Evolutionary conservation across 148 eudicot genomes (phyloP).

Genomic region (Rhododendron griersonianum): DNA sequence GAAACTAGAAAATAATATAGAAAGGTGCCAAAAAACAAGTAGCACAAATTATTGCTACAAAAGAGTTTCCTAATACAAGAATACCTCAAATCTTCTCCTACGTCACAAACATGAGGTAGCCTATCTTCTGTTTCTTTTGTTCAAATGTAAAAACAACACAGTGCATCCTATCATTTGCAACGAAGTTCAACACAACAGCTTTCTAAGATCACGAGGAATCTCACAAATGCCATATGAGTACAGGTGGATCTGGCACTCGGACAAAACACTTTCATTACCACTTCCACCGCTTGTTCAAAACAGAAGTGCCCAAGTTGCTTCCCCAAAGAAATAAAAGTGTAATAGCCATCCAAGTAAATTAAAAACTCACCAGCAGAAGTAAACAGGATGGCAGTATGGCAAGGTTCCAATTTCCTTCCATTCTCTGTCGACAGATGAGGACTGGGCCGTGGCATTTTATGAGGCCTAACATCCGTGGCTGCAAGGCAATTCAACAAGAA

Average conservation of each 20-base stretch:
- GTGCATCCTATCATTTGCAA: not conserved
- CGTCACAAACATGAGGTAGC: not conserved
- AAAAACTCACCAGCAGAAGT: slow-evolving; percentile 63
- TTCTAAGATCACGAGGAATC: not conserved
- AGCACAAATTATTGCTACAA: not conserved
- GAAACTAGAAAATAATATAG: not conserved
- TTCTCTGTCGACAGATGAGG: slow-evolving; percentile 46
- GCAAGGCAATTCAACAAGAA: slow-evolving; percentile 46
- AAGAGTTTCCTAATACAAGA: not conserved
- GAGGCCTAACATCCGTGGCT: slow-evolving; percentile 57
- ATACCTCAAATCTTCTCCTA: not conserved
- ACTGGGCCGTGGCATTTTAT: slow-evolving; percentile 54
- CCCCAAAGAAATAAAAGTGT: not conserved
- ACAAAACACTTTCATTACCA: slow-evolving; percentile 11
- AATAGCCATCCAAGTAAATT: not conserved
- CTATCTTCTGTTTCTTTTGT: not conserved
- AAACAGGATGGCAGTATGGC: slow-evolving; percentile 27
- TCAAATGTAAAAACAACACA: not conserved
- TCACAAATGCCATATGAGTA: not conserved
- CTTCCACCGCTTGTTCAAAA: slow-evolving; percentile 11
- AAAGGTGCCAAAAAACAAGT: not conserved
- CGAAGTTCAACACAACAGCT: not conserved
- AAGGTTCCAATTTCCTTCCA: slow-evolving; percentile 65
- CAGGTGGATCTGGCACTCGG: slow-evolving; percentile 9
- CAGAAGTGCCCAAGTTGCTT: not conserved